phyloP scores from a whole-genome alignment of 805 yeast genomes.

The Schizosaccharomyces cryophilus region DNA sequence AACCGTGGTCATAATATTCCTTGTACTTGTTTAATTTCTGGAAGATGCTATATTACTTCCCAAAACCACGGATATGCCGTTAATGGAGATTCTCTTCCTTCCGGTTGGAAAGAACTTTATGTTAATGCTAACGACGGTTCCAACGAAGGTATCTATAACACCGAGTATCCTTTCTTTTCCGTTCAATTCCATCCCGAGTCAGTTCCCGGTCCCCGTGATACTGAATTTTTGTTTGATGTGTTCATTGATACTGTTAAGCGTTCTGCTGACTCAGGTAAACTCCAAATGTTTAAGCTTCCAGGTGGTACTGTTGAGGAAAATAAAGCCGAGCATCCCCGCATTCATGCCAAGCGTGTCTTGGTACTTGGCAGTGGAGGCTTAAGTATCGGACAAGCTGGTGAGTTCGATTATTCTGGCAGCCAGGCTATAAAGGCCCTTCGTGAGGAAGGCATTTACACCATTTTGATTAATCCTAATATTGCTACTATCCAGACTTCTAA shows the following conservation, averaged over 20 bases:
- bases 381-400: constrained; percentile 98
- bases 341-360: constrained; percentile 68
- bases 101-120: constrained; percentile 82
- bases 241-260: constrained; percentile 60
- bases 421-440: constrained; percentile 96
- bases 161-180: constrained; percentile 71
- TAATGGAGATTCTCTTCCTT: constrained; percentile 45
- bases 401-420: constrained; percentile 94
- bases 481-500: constrained; percentile 96
- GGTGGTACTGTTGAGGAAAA: constrained; percentile 64
- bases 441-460: constrained; percentile 92
- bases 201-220: constrained; percentile 97
- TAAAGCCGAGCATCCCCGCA: constrained; percentile 49
- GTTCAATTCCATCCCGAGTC: constrained; percentile 99
- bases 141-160: constrained; percentile 92
- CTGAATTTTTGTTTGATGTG: constrained; percentile 87
- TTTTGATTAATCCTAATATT: constrained; percentile 87
- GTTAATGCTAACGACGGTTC: constrained; percentile 92
- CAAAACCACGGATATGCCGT: constrained; percentile 98
- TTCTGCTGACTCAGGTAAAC: constrained; percentile 20
- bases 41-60: constrained; percentile 90
- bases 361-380: constrained; percentile 96
- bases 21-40: constrained; percentile 67
- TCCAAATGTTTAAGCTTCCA: constrained; percentile 67
- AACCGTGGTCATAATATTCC: constrained; percentile 98